Evolutionary conservation across 352 stramenopile species (phyloP), one percentile per base, ranked within the genome.

Genomic region (Elongisporangium anandrum): DNA sequence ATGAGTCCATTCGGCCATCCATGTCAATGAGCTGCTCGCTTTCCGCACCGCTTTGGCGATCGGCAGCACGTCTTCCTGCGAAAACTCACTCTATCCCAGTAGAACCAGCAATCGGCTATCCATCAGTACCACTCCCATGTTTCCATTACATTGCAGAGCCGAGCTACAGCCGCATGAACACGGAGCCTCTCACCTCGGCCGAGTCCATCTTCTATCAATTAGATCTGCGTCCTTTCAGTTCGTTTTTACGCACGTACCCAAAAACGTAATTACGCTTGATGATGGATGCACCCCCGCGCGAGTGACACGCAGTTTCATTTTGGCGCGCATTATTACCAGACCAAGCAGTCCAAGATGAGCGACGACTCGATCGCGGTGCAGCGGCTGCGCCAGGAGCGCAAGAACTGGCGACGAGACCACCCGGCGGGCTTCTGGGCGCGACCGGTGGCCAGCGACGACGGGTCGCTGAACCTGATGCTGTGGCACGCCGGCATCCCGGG

Each of bases 391-490:
- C 85, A 98, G 73, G 92, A 98, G 73, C 86, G 92, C 64, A 97
- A 97, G 85, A 94, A 96, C 65, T 98, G 92, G 96, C 82, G 94
- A 52, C 75, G 88, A 54, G 94, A 98, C 75, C 95, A 98, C 80
- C 95, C 95, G 20, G 94, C 88, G 63, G 97, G 96, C 17, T 99
- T 99, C 77, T 98, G 97, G 80, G 97, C 97, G n/a, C 86, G 94
- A 5, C 97, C 97, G 6, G 71, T 89, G 12, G 72, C 85, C 39
- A 96, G 83, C 57, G 88, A 94, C 7, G 97, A 99, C 65, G 96
- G 95, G 53, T 98, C 94, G 45, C 92, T 95, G 7, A 97, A 99
- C 76, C 87, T 99, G 60, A 98, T 99, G 94, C 67, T 80, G 62
- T 99, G 97, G 97, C 87, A 98, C 56, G 94, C 94, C 8, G 96